phyloP scores from a whole-genome alignment of 805 yeast genomes.

The Hanseniaspora osmophila region DNA sequence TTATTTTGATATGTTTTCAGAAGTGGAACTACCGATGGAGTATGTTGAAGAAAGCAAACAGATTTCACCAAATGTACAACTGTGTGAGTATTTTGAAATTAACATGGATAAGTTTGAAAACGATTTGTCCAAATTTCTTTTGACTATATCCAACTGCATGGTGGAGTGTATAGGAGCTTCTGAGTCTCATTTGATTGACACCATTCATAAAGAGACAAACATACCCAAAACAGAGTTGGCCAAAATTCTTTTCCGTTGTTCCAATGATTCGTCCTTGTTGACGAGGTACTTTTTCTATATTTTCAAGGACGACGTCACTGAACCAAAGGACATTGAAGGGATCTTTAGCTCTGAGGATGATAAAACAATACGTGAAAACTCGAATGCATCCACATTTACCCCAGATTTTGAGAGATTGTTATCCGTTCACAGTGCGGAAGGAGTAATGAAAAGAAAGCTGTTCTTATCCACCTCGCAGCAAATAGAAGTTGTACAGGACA shows the following conservation, averaged over 20 bases:
- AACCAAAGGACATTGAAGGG: neutral
- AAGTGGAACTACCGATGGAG: neutral
- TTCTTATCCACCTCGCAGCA: neutral
- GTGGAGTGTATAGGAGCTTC: neutral
- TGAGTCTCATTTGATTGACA: neutral
- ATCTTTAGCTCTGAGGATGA: neutral
- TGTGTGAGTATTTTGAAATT: neutral
- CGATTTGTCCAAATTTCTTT: neutral
- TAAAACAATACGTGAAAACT: too few species aligned
- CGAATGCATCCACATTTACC: neutral
- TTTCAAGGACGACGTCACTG: neutral
- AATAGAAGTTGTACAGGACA: neutral
- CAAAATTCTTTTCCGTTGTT: neutral
- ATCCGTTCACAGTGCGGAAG: neutral
- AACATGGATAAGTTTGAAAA: neutral
- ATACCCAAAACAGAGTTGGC: neutral
- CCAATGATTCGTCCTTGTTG: neutral
- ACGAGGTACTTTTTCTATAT: neutral
- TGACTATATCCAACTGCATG: neutral
- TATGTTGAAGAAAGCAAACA: neutral
- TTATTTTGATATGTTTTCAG: neutral
- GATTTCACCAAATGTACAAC: neutral
- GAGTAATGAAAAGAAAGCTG: neutral
- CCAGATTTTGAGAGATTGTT: neutral
- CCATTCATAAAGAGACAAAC: neutral